These are phyloP conservation scores for Fraxinus platypoda DNA, from an alignment of 305 asterid species.

Conservation along the genomic window DNA sequence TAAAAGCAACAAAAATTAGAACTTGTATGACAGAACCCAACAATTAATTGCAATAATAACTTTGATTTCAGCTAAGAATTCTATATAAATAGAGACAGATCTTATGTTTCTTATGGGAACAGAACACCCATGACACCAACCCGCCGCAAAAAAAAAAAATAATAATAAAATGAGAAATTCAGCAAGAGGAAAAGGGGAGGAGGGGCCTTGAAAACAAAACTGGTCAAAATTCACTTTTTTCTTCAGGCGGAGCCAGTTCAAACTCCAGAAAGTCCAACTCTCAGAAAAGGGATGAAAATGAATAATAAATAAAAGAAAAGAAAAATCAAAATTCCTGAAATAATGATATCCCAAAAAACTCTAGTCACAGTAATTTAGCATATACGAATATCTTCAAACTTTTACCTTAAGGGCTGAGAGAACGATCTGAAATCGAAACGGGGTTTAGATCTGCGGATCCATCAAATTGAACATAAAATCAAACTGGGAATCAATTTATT, in stretches of 20 bases:
- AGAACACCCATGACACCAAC: not conserved
- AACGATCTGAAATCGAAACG: constrained; percentile 57
- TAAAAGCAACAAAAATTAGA: constrained; percentile 13
- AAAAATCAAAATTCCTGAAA: constrained; percentile 22
- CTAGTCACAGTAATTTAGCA: constrained; percentile 23
- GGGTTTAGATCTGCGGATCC: constrained; percentile 37
- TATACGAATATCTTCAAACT: constrained; percentile 10
- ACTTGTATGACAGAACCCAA: constrained; percentile 6
- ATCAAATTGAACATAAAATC: not conserved
- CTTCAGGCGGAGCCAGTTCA: constrained; percentile 31
- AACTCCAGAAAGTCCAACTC: constrained; percentile 56
- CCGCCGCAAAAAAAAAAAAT: not conserved
- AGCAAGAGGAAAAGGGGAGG: not conserved
- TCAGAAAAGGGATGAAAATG: constrained; percentile 10
- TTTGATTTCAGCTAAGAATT: not conserved
- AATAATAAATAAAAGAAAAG: constrained; percentile 11
- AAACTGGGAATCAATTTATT: not conserved
- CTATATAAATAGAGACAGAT: constrained; percentile 18
- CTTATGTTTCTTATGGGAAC: constrained; percentile 19
- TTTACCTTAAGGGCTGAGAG: constrained; percentile 41
- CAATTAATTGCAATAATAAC: not conserved
- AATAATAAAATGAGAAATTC: not conserved
- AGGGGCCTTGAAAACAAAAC: constrained; percentile 30
- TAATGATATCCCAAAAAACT: constrained; percentile 24
- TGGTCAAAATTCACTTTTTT: constrained; percentile 29